Evolutionary conservation across 2,329 filamentous ascomycete genomes (phyloP), one percentile per base, ranked within the genome.

Genomic region (Pezicula carpinea): DNA sequence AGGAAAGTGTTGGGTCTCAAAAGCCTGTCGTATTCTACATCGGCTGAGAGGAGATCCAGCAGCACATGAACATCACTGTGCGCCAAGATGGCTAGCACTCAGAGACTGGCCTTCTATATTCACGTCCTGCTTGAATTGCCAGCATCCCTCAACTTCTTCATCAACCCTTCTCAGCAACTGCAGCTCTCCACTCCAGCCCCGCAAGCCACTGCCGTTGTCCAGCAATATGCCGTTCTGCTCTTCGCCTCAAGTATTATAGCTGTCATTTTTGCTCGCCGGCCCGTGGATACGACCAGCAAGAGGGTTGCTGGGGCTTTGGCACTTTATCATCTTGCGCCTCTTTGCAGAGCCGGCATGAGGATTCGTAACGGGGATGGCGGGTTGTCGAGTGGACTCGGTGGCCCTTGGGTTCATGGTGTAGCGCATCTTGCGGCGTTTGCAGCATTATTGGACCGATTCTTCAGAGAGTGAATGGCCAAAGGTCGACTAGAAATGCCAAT

Each of bases 141-240:
- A 2, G 68, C 68, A 13, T 59, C 59, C 5, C 39, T 67, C 2
- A 63, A 62, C 47, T 69, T 69, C 57, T 60, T 64, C 52, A 41
- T 68, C 45, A 53, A 56, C 18, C 66, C 66, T 6, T 58, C 61
- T 11, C 43, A 57, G 19, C 60, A 62, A 21, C 22, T 40, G 14
- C n/a, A 22, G 35, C 59, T 69, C 14, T 47, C 56, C 3, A 34
- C 43, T 4, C 52, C 63, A 32, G 61, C 64, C 31, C 61, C 64
- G 8, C 57, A 64, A 51, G 63, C 67, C 8, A 60, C 68, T 34
- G 54, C 64, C 19, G 42, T 61, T 21, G 62, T 69, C 41, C 55
- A 59, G 26, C 67, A 70, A 55, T 69, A 69, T 48, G 65, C 66
- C n/a, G 49, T 66, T 6, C 56, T 69, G 0, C 55, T 69, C 5